phyloP scores from a whole-genome alignment of 495 filamentous ascomycete species.

The Bacidia gigantensis region DNA sequence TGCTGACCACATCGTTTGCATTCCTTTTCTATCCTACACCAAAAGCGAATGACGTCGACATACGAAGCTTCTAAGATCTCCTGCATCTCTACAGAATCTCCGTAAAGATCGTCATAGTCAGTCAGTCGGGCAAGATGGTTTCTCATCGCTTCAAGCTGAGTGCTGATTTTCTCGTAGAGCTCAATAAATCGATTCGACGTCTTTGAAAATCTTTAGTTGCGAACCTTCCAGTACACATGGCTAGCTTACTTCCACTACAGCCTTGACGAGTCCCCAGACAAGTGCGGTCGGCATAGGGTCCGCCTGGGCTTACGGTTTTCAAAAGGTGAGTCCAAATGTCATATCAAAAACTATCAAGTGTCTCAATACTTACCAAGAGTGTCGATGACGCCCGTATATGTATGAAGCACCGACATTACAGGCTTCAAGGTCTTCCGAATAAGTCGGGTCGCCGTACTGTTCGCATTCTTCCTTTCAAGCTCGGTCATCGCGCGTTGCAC shows the following conservation, averaged over 20 bases:
- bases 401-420: background rate
- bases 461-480: background rate
- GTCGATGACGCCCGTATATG: slow-evolving; percentile 1
- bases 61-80: slow-evolving; percentile 4
- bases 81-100: slow-evolving; percentile 5
- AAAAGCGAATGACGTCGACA: slow-evolving; percentile 6
- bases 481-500: background rate
- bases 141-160: background rate
- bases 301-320: background rate
- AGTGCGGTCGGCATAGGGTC: slow-evolving; percentile 3
- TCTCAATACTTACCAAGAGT: background rate
- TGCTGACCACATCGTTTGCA: slow-evolving; percentile 4
- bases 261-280: background rate
- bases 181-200: background rate
- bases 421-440: background rate
- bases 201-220: background rate
- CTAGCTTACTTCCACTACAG: background rate
- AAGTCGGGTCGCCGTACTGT: background rate
- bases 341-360: background rate
- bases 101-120: slow-evolving; percentile 4
- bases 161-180: background rate
- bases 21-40: slow-evolving; percentile 7
- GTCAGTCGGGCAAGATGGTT: background rate
- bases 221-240: background rate
- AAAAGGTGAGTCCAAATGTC: background rate